Evolutionary conservation across 73 alveolate genomes (phyloP).

Genomic region (Tetrahymena thermophila): DNA sequence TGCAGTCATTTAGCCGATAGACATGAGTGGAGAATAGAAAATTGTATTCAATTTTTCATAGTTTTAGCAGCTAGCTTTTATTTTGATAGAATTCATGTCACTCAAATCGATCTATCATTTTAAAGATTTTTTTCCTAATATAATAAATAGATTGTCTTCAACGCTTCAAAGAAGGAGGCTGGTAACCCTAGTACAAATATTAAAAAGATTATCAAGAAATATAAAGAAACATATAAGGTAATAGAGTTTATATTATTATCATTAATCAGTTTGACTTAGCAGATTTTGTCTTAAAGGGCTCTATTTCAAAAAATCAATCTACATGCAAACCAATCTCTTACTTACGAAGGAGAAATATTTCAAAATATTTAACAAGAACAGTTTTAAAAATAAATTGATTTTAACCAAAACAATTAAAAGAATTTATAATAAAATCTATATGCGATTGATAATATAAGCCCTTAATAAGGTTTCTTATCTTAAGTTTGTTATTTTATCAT

Average conservation of each 20-base stretch:
- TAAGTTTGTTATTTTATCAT: background rate
- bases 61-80: background rate
- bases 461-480: background rate
- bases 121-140: background rate
- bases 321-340: background rate
- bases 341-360: background rate
- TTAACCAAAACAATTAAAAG: background rate
- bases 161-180: constrained; percentile 31
- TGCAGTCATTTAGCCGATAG: background rate
- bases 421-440: background rate
- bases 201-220: constrained; percentile 35
- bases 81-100: background rate
- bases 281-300: background rate
- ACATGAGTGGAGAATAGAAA: background rate
- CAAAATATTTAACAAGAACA: background rate
- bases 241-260: background rate
- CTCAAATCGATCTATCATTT: background rate
- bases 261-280: background rate
- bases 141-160: constrained; percentile 19
- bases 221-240: constrained; percentile 34
- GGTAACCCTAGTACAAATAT: constrained; percentile 25
- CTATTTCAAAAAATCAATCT: background rate
- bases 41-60: background rate
- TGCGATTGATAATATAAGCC: background rate
- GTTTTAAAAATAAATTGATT: background rate